phyloP scores from a whole-genome alignment of 192 early-diverging fungal genomes.

The Podila clonocystis region DNA sequence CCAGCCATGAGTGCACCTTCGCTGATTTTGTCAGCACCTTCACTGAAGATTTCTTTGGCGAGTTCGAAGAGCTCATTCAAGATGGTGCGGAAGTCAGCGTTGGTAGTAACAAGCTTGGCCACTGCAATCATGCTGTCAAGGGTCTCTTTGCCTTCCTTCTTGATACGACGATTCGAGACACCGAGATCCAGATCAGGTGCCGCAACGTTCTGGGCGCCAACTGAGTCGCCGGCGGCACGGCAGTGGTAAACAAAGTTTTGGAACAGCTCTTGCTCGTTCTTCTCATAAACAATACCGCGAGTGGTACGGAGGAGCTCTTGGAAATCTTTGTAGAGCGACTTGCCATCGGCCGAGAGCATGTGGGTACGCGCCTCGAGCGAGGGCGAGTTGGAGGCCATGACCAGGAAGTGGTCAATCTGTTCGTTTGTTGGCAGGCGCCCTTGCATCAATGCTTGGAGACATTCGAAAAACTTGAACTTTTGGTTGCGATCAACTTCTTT shows the following conservation, averaged over 20 bases:
- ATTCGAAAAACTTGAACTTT: conserved; percentile 48
- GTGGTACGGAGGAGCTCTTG: conserved; percentile 46
- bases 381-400: conserved; percentile 23
- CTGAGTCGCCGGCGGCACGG: conserved; percentile 14
- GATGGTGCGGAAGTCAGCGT: conserved; percentile 49
- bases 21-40: conserved; percentile 28
- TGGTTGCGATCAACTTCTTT: conserved; percentile 40
- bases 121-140: conserved; percentile 41
- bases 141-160: conserved; percentile 29
- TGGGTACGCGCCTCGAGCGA: conserved; percentile 45
- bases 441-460: conserved; percentile 42
- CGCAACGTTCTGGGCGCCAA: conserved; percentile 1
- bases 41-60: conserved; percentile 44
- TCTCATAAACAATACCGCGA: conserved; percentile 36
- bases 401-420: conserved; percentile 44
- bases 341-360: conserved; percentile 53
- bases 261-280: conserved; percentile 55
- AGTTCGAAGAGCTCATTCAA: conserved; percentile 45
- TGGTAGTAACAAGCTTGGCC: conserved; percentile 48
- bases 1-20: conserved; percentile 7
- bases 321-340: conserved; percentile 44
- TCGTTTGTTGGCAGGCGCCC: conserved; percentile 56
- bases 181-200: conserved; percentile 17
- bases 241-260: conserved; percentile 57
- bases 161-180: conserved; percentile 8